phyloP scores from a whole-genome alignment of 2,329 filamentous ascomycete species.

The Talaromyces sp. region DNA sequence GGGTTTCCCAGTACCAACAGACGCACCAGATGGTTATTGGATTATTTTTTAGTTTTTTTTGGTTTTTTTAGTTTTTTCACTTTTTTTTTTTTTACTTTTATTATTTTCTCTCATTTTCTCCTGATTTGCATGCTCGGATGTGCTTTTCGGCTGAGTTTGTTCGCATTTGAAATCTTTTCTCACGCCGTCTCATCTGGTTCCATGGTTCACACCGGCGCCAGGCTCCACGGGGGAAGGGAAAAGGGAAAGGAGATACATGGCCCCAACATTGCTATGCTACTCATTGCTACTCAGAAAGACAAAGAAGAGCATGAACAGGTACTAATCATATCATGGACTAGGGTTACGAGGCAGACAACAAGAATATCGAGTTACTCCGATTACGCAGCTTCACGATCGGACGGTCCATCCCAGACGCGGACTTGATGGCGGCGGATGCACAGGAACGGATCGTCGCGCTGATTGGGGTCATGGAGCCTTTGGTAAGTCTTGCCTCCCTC shows the following conservation, averaged over 20 bases:
- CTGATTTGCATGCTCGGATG: no score
- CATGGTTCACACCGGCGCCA: constrained; percentile 40
- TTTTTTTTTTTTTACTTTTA: neutral
- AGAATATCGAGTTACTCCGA: constrained; percentile 78
- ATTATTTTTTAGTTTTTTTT: neutral
- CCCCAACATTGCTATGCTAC: neutral
- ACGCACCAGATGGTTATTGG: neutral
- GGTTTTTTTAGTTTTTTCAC: neutral
- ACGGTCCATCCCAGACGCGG: constrained; percentile 65
- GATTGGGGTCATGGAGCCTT: constrained; percentile 71
- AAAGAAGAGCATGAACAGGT: neutral
- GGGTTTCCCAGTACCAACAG: neutral
- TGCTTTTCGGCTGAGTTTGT: no score
- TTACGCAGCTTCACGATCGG: constrained; percentile 77
- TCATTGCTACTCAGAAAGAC: neutral
- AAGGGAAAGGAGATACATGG: neutral
- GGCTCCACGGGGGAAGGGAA: constrained; percentile 19
- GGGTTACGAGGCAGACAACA: constrained; percentile 74
- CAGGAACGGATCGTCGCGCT: constrained; percentile 67
- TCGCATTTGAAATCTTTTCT: neutral
- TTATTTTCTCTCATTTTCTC: no score
- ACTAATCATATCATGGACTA: constrained; percentile 38
- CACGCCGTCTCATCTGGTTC: constrained; percentile 38
- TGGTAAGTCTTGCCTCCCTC: constrained; percentile 61
- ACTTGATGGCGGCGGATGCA: constrained; percentile 64